phyloP scores from a whole-genome alignment of 768 basidiomycete genomes.

The Lactarius evosmus region DNA sequence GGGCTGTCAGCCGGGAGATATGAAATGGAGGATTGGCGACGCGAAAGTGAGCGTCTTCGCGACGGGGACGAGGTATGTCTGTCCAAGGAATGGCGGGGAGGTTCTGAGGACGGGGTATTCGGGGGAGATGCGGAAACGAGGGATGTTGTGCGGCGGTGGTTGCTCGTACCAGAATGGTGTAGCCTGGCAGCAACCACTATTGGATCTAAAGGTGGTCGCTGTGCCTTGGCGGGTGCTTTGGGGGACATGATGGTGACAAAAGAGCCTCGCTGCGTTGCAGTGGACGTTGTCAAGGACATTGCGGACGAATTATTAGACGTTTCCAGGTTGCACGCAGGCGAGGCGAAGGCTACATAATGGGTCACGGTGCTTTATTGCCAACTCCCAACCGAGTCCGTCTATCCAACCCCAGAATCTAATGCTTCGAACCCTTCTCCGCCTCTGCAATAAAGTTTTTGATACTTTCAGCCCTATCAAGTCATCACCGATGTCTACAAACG shows the following conservation, averaged over 20 bases:
- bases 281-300: slow-evolving; percentile 7
- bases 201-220: slow-evolving; percentile 8
- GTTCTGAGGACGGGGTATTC: slow-evolving; percentile 32
- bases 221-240: background rate
- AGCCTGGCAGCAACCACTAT: slow-evolving; percentile 38
- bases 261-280: background rate
- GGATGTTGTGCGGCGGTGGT: slow-evolving; percentile 32
- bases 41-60: slow-evolving; percentile 29
- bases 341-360: background rate
- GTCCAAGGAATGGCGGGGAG: slow-evolving; percentile 16
- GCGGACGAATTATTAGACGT: background rate
- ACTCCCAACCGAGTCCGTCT: slow-evolving; percentile 6
- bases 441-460: slow-evolving; percentile 78
- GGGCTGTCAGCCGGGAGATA: slow-evolving; percentile 41
- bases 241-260: background rate
- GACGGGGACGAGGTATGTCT: slow-evolving; percentile 30
- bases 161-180: slow-evolving; percentile 38
- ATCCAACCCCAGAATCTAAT: slow-evolving; percentile 42
- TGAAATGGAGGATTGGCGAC: slow-evolving; percentile 54
- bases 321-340: background rate
- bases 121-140: slow-evolving; percentile 26
- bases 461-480: slow-evolving; percentile 56
- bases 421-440: slow-evolving; percentile 67
- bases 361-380: slow-evolving; percentile 9
- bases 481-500: slow-evolving; percentile 32